Conservation (phyloP, 208 protist genomes). For the Acanthamoeba healyi region DNA sequence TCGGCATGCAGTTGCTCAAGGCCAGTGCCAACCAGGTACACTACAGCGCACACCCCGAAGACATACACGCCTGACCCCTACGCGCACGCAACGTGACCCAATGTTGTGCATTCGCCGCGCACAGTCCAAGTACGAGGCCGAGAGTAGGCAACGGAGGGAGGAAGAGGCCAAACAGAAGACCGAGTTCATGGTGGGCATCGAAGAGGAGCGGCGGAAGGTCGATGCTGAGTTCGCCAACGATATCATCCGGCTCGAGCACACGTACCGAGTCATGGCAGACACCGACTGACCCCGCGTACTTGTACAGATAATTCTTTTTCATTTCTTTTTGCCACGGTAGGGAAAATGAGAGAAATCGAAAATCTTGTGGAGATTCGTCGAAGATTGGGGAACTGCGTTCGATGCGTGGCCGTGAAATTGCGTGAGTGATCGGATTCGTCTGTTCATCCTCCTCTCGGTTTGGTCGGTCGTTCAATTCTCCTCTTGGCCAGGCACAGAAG, state of each 20-base stretch:
- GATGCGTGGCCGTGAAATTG: background rate
- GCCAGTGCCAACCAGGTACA: conserved; percentile 41
- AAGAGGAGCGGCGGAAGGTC: conserved; percentile 1
- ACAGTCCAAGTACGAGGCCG: conserved; percentile 44
- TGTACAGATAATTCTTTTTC: too few relatives aligned
- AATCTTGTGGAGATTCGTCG: background rate
- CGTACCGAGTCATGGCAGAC: conserved; percentile 28
- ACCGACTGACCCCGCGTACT: background rate
- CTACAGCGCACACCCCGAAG: background rate
- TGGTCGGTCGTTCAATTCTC: background rate
- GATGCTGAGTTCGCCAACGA: conserved; percentile 42
- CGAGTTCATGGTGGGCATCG: conserved; percentile 19
- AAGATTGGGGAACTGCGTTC: background rate
- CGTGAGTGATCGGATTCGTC: background rate
- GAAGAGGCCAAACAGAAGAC: conserved; percentile 19
- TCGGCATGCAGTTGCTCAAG: conserved; percentile 58
- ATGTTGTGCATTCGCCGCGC: background rate
- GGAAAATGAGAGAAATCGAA: background rate
- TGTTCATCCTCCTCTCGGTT: too few relatives aligned
- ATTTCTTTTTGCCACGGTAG: too few relatives aligned
- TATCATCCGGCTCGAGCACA: conserved; percentile 27
- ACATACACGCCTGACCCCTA: too few relatives aligned
- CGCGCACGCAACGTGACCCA: background rate
- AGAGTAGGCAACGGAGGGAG: conserved; percentile 5
- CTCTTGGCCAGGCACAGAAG: background rate